These are phyloP conservation scores for Candida glaebosa DNA, from an alignment of 805 yeast species.

Conservation along the genomic window DNA sequence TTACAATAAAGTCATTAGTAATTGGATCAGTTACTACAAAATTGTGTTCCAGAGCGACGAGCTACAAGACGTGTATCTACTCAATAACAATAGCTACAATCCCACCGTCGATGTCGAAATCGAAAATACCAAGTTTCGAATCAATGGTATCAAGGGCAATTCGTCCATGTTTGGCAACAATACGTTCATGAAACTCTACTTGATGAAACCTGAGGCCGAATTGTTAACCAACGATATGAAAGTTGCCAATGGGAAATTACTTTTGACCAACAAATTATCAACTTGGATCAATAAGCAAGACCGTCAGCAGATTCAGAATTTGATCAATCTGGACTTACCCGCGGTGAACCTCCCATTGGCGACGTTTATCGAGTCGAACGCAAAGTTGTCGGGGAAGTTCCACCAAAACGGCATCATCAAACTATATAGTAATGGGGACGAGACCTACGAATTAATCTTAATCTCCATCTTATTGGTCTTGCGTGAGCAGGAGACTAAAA, in stretches of 20 bases:
- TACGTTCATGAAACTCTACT: conserved; percentile 20
- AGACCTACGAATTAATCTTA: conserved; percentile 19
- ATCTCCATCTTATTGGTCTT: conserved; percentile 25
- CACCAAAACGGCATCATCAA: conserved; percentile 23
- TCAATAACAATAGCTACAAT: conserved; percentile 25
- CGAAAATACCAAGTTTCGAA: conserved; percentile 24
- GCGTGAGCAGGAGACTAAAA: conserved; percentile 32
- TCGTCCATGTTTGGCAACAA: conserved; percentile 30
- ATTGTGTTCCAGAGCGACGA: conserved; percentile 15
- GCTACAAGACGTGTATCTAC: conserved; percentile 12
- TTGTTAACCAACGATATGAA: conserved; percentile 21
- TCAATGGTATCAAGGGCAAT: conserved; percentile 30
- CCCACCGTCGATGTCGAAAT: conserved; percentile 28
- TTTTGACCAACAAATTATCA: conserved; percentile 15
- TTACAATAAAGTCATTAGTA: conserved; percentile 25
- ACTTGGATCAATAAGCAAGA: conserved; percentile 19
- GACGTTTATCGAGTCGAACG: conserved; percentile 24
- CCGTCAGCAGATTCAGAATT: conserved; percentile 15
- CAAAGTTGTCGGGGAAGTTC: conserved; percentile 18
- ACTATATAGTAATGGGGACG: conserved; percentile 12
- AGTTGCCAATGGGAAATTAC: conserved; percentile 4
- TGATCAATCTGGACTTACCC: conserved; percentile 15
- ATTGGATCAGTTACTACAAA: conserved; percentile 27
- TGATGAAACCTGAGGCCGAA: conserved; percentile 16
- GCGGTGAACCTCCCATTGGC: conserved; percentile 26